phyloP scores from a whole-genome alignment of 257 asterid genomes.

The Pogostemon cablin region DNA sequence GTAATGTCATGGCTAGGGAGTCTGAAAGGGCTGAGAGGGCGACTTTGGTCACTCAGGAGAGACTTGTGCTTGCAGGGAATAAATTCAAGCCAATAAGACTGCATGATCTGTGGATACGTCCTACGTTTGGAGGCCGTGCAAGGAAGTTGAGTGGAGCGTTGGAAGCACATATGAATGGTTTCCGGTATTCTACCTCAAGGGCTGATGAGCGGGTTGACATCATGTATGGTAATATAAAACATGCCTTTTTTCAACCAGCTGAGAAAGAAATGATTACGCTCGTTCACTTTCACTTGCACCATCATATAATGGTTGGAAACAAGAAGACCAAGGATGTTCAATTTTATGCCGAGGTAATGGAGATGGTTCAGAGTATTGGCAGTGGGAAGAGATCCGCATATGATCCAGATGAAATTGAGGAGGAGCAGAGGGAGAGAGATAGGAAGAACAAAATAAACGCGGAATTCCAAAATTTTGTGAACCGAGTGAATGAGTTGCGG shows the following conservation, averaged over 20 bases:
- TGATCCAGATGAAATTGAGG: slow-evolving; percentile 77
- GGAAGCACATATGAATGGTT: slow-evolving; percentile 66
- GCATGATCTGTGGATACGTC: slow-evolving; percentile 65
- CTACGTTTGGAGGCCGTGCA: slow-evolving; percentile 60
- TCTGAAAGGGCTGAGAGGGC: slow-evolving; percentile 71
- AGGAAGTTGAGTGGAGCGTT: slow-evolving; percentile 56
- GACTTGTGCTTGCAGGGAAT: slow-evolving; percentile 52
- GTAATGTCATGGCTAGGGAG: slow-evolving; percentile 43
- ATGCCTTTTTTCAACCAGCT: slow-evolving; percentile 70
- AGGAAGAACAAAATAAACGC: slow-evolving; percentile 57
- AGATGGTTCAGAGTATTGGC: slow-evolving; percentile 61
- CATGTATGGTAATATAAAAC: slow-evolving; percentile 57
- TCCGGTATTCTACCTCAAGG: slow-evolving; percentile 62
- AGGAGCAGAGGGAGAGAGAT: slow-evolving; percentile 66
- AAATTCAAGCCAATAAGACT: slow-evolving; percentile 61
- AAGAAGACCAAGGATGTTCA: slow-evolving; percentile 66
- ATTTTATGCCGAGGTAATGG: slow-evolving; percentile 69
- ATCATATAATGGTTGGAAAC: slow-evolving; percentile 70
- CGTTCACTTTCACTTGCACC: slow-evolving; percentile 62
- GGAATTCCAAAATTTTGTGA: slow-evolving; percentile 63
- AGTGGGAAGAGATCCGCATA: slow-evolving; percentile 64
- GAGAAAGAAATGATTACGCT: slow-evolving; percentile 72
- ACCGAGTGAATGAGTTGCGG: slow-evolving; percentile 60
- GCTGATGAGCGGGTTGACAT: slow-evolving; percentile 58
- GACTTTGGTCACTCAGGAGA: slow-evolving; percentile 59